Percentiles rank a stretch among this genome's conserved stretches.
These are phyloP conservation scores for Pleurotus tuber-regium DNA, from an alignment of 768 basidiomycete species.

Conservation along the genomic window DNA sequence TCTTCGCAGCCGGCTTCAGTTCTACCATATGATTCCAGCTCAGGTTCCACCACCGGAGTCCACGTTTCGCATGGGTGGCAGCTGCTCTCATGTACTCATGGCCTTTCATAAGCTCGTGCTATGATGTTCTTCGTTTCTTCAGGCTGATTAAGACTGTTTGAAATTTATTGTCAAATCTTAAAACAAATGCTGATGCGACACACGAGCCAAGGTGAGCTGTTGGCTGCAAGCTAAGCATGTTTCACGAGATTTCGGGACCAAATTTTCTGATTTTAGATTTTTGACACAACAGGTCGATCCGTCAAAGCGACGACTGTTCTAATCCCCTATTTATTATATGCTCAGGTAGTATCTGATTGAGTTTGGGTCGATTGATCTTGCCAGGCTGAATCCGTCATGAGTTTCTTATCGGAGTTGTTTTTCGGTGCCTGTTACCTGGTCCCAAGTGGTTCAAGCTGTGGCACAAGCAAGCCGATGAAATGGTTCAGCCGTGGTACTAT, in stretches of 20 bases:
- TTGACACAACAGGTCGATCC: neutral
- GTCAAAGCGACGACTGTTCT: neutral
- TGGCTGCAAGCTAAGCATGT: neutral
- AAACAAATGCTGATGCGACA: conserved; percentile 6
- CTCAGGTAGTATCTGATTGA: neutral
- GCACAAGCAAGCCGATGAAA: neutral
- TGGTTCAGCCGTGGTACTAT: neutral
- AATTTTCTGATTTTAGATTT: neutral
- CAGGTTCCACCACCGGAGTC: neutral
- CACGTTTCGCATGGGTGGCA: neutral
- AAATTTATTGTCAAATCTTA: conserved; percentile 1
- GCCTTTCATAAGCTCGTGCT: neutral
- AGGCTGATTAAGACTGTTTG: conserved; percentile 1
- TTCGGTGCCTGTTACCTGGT: conserved; percentile 10
- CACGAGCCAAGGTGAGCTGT: conserved; percentile 2
- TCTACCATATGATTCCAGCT: conserved; percentile 1
- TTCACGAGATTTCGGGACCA: conserved; percentile 4
- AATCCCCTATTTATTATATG: neutral
- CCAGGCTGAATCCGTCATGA: conserved; percentile 8
- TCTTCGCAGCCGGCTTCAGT: neutral
- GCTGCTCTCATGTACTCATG: conserved; percentile 1
- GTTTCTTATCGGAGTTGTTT: conserved; percentile 6
- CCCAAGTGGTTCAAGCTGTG: conserved; percentile 6
- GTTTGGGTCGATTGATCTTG: neutral
- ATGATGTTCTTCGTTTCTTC: neutral